Base-by-base conservation (phyloP, 257 asterid genomes). In the Phtheirospermum japonicum region DNA sequence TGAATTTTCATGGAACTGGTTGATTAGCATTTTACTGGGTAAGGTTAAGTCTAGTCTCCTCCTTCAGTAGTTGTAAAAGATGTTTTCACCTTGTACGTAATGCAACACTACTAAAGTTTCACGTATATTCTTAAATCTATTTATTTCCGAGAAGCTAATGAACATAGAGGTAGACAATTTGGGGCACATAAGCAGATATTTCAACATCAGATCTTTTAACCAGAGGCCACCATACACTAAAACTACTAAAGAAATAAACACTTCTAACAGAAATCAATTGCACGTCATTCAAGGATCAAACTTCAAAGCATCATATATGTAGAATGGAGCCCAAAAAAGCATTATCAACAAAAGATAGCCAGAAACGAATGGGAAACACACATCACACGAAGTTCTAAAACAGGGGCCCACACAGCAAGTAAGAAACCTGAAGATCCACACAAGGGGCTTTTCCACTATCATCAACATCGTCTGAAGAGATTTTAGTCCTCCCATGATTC, bases 341-440 rank as follows among this genome's bases (percentile, higher is more conserved):
- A 20, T 26, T 33, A 53, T 7, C 62, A 30, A 50, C 62, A 56
- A 59, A 40, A 59, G 9, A 23, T 48, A 11, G 33, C 30, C 11
- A 11, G 10, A 20, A 40, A 53, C 30, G 3, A 60, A 17, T 57
- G 16, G 49, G 33, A 7, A 58, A 9, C 37, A 13, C 52, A 56
- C 45, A 55, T 26, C 36, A 9, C 16, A 36, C 1, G 18, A 51
- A 30, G 37, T 11, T 9, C 10, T 55, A 45, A 57, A 66, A 10
- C 17, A 71, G 49, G 12, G 26, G 32, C 23, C 14, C 53, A 56
- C 61, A 57, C 36, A 39, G 23, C 57, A 65, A 23, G 19, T 14
- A 31, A 71, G 50, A 57, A 57, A 85, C 96, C 96, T 90, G 96
- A 72, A 90, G 88, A 63, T 23, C 53, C 64, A 71, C 60, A 17